A percentile compares a stretch with the other conserved stretches of the same genome.
Evolutionary conservation across 805 yeast genomes (phyloP).

Genomic region (Brettanomyces sp.): DNA sequence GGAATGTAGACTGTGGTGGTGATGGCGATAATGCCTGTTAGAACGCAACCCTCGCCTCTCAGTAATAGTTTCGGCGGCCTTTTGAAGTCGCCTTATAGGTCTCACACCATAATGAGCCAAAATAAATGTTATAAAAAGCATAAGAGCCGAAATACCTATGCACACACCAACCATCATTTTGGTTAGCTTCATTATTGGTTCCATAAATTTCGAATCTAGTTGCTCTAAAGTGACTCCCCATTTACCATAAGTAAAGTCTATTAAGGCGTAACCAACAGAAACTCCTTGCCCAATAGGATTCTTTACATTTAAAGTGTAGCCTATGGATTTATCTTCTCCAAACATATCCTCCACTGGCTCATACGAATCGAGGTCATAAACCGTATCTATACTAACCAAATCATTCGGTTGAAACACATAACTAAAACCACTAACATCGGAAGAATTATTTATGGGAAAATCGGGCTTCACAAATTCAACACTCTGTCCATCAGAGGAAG

Average conservation of each 20-base stretch:
- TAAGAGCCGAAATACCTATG: slow-evolving; percentile 65
- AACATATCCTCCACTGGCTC: slow-evolving; percentile 25
- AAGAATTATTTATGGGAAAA: slow-evolving; percentile 13
- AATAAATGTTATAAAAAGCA: slow-evolving; percentile 71
- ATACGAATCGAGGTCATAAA: slow-evolving; percentile 8
- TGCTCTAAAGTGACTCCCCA: slow-evolving; percentile 81
- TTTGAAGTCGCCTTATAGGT: slow-evolving; percentile 71
- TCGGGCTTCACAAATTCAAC: slow-evolving; percentile 19
- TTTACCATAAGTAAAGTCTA: slow-evolving; percentile 31
- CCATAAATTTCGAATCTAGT: slow-evolving; percentile 43
- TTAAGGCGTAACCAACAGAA: slow-evolving; percentile 49
- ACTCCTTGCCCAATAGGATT: slow-evolving; percentile 30
- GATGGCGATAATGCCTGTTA: too few relatives aligned
- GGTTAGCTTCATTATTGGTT: slow-evolving; percentile 50
- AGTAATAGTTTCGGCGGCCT: slow-evolving; percentile 70
- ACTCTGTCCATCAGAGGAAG: slow-evolving; percentile 28
- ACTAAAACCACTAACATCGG: slow-evolving; percentile 25
- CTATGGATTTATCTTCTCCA: not conserved
- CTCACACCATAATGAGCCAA: slow-evolving; percentile 76
- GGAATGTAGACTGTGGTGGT: too few relatives aligned
- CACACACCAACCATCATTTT: slow-evolving; percentile 72
- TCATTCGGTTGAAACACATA: slow-evolving; percentile 33
- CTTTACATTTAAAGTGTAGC: slow-evolving; percentile 3
- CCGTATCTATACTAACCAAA: not conserved
- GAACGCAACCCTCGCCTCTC: slow-evolving; percentile 26